Base-by-base conservation (phyloP, 768 basidiomycete species). In the Ramaria sp. region DNA sequence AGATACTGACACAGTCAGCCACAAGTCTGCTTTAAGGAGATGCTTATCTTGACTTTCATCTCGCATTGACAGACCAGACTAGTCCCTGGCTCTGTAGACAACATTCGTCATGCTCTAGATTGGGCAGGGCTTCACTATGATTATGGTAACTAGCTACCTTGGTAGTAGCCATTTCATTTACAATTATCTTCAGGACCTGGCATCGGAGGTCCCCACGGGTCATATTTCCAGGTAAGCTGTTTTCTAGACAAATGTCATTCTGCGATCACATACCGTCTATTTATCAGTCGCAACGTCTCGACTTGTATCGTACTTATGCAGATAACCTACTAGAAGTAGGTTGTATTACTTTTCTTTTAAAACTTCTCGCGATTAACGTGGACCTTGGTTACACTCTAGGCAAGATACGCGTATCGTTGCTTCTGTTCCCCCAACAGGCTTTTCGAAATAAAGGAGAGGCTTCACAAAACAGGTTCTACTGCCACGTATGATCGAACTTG, bases 61-160 rank as follows among this genome's bases (percentile, higher is more conserved):
- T 13, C 37, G 3, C 22, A 10, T 24, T 36, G 16, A 28, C 64
- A 98, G 94, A 78, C 81, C 1, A 77, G 94, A 52, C 75, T 77
- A 57, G 89, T 95, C 2, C 82, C 85, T 8, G 88, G 86, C 1
- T 84, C 92, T 13, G 85, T 95, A 2, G 88, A 96, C 34, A 81
- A 78, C 10, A 85, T 97, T 39, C 72, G 80, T 52, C 72, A 72
- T 16, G 83, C 85, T 3, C 68, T 99, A 54, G 77, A 81, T 15
- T 98, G 96, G 96, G 89, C 94, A 50, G 90, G 91, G 7, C 69
- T 99, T 22, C 75, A 88, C 7, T 95, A 88, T 66, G 95, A 98
- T 65, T 85, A 85, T 70, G 96, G 95, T 91, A 52, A 45, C 77
- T 65, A 27, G n/a, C 34, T 9, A 12, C 34, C 15, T 15, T 48